Conservation (phyloP, 257 asterid genomes). For the Cinchona pubescens region DNA sequence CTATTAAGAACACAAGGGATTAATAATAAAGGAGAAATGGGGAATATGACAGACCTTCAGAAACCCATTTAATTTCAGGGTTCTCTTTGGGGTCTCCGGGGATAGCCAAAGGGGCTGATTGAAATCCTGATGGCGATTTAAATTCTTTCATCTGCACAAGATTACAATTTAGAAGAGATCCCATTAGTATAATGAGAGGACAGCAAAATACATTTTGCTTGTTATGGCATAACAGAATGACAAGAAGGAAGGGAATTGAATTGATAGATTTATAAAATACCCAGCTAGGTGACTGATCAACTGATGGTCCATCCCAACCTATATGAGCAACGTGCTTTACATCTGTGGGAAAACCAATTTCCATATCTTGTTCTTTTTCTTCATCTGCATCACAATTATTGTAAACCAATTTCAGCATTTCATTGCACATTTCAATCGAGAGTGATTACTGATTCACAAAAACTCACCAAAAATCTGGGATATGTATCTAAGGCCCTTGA, state of each 20-base stretch:
- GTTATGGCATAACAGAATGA: background rate
- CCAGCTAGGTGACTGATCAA: conserved; percentile 79
- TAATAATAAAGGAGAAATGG: background rate
- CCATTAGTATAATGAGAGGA: background rate
- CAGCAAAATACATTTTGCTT: background rate
- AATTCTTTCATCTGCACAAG: conserved; percentile 71
- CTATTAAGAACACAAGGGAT: no score
- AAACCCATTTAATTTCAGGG: conserved; percentile 74
- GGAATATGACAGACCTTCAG: conserved; percentile 52
- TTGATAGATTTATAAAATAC: conserved; percentile 25
- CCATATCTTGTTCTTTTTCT: conserved; percentile 62
- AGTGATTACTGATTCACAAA: background rate
- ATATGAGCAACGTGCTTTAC: conserved; percentile 98
- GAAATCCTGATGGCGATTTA: conserved; percentile 36
- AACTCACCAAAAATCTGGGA: conserved; percentile 85
- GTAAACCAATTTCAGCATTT: background rate
- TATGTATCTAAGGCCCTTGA: conserved; percentile 92
- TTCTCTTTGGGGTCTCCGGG: conserved; percentile 42
- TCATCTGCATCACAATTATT: conserved; percentile 48
- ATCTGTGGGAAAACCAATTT: conserved; percentile 92
- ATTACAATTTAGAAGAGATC: background rate
- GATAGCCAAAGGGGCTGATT: conserved; percentile 62
- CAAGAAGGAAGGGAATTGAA: background rate
- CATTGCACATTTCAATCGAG: background rate
- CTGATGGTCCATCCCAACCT: conserved; percentile 88